These are phyloP conservation scores for Rosa multiflora DNA, from an alignment of 306 rosid species.

Conservation along the genomic window DNA sequence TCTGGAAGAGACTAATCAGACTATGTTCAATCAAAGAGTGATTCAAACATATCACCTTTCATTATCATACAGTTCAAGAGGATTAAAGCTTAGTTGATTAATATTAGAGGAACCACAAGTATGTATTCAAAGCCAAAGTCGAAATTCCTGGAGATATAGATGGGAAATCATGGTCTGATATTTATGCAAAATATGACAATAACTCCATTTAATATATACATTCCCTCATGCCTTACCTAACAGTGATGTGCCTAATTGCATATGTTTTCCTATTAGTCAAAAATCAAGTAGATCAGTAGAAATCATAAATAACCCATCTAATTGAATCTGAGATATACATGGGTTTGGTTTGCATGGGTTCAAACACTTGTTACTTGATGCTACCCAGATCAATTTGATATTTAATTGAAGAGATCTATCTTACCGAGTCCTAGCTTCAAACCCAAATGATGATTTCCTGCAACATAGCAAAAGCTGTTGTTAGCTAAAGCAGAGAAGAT, in stretches of 20 bases:
- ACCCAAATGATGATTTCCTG: constrained; percentile 7
- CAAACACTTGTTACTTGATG: background rate
- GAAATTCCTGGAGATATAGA: background rate
- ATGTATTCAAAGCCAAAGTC: background rate
- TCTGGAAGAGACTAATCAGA: background rate
- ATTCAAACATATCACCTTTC: background rate
- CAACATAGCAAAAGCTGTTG: constrained; percentile 21
- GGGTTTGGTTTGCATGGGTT: background rate
- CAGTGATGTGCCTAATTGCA: constrained; percentile 9
- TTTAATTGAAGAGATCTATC: background rate
- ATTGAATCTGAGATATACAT: background rate
- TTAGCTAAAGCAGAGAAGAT: constrained; percentile 5
- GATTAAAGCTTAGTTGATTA: background rate
- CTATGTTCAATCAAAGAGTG: background rate
- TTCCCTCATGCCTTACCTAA: background rate
- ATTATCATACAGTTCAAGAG: background rate
- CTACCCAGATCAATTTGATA: background rate
- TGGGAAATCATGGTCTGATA: background rate
- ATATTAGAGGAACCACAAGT: background rate
- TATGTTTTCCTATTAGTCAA: background rate
- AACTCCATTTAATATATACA: constrained; percentile 13
- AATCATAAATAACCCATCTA: constrained; percentile 10
- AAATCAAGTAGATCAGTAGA: background rate
- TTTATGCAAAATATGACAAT: background rate
- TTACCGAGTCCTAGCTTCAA: constrained; percentile 49